Conservation (phyloP, 2,329 filamentous ascomycete genomes). For the Niveomyces coronatus region DNA sequence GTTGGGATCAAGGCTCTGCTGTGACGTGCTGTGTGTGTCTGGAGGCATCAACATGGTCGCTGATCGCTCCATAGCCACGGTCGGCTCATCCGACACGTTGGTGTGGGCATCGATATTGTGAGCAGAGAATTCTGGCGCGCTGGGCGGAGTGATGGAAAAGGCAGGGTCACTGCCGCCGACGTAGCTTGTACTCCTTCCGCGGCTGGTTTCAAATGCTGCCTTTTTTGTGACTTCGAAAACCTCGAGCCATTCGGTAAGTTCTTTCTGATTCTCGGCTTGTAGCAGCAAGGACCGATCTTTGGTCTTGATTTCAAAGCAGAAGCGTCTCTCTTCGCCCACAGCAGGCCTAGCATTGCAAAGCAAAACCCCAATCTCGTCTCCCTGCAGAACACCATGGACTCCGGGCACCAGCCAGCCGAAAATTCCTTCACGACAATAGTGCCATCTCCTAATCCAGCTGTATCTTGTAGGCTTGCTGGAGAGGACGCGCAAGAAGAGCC, state of each 20-base stretch:
- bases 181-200: constrained; percentile 37
- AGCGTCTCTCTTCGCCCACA: constrained; percentile 83
- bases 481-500: constrained; percentile 75
- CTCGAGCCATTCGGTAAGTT: constrained; percentile 90
- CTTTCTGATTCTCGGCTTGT: constrained; percentile 83
- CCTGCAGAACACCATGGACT: constrained; percentile 79
- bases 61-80: constrained; percentile 43
- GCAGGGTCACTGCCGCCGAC: constrained; percentile 55
- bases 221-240: constrained; percentile 92
- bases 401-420: constrained; percentile 91
- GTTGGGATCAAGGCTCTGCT: constrained; percentile 64
- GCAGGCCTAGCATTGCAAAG: constrained; percentile 89
- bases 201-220: constrained; percentile 70
- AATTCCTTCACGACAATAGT: constrained; percentile 89
- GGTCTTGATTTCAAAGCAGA: constrained; percentile 98
- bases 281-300: constrained; percentile 84
- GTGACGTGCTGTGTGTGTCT: constrained; percentile 45
- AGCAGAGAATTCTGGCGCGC: constrained; percentile 82
- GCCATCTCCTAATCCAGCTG: constrained; percentile 88
- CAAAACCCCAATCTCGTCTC: constrained; percentile 89
- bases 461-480: constrained; percentile 83
- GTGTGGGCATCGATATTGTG: constrained; percentile 60
- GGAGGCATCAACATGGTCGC: constrained; percentile 53
- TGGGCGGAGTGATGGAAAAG: constrained; percentile 84
- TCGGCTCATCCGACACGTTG: constrained; percentile 40